A percentile compares a stretch with the other conserved stretches of the same genome.
Conservation (phyloP, 2,329 filamentous ascomycete species). For the Alternaria dauci region DNA sequence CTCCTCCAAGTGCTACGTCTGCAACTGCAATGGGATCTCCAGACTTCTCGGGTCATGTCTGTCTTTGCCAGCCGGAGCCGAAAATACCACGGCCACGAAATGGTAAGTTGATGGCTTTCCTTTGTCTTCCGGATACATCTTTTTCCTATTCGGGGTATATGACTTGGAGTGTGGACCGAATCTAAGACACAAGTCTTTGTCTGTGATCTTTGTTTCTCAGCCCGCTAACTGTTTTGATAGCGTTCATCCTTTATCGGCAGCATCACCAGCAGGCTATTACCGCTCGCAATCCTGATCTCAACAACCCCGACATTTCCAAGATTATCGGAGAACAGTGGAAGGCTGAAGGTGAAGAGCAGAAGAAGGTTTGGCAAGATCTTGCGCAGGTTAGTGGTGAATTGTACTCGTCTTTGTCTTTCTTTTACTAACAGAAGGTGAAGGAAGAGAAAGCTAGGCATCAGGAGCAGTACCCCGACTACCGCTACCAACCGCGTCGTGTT, state of each 20-base stretch:
- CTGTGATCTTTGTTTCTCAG: conserved; percentile 29
- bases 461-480: conserved; percentile 89
- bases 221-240: conserved; percentile 61
- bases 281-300: conserved; percentile 82
- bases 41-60: conserved; percentile 61
- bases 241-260: conserved; percentile 97
- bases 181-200: conserved; percentile 47
- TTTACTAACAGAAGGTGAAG: conserved; percentile 51
- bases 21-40: conserved; percentile 29
- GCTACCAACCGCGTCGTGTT: conserved; percentile 80
- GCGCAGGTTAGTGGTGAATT: conserved; percentile 69
- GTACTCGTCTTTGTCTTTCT: not conserved
- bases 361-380: conserved; percentile 85
- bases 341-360: conserved; percentile 74
- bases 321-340: conserved; percentile 96
- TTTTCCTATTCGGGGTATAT: conserved; percentile 14
- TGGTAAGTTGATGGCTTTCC: conserved; percentile 60
- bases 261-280: conserved; percentile 87
- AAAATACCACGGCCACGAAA: conserved; percentile 76
- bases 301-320: conserved; percentile 96
- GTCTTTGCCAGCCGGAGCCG: conserved; percentile 74
- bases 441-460: conserved; percentile 91
- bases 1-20: conserved; percentile 40
- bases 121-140: conserved; percentile 28
- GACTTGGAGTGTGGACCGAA: conserved; percentile 12